Conservation (phyloP, 371 early-diverging fungal genomes). For the Mucor ambiguus region DNA sequence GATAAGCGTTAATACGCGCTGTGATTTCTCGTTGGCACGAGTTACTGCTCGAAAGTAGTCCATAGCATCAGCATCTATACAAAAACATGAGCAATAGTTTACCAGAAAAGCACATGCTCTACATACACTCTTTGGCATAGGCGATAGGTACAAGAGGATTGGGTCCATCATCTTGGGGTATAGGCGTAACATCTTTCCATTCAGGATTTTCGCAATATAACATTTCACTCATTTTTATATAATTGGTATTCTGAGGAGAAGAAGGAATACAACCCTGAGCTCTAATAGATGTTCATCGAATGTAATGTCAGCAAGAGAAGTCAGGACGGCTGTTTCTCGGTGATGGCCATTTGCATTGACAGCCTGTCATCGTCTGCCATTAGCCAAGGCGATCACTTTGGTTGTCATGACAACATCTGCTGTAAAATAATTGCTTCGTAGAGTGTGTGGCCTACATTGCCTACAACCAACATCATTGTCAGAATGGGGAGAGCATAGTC, state of each 20-base stretch:
- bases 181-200: constrained; percentile 85
- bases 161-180: constrained; percentile 88
- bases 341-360: background rate
- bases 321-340: background rate
- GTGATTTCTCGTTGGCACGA: constrained; percentile 67
- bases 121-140: constrained; percentile 79
- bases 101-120: background rate
- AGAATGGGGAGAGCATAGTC: too few relatives aligned
- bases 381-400: background rate
- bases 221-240: constrained; percentile 4
- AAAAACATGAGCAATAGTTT: background rate
- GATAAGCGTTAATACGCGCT: constrained; percentile 83
- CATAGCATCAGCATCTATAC: constrained; percentile 79
- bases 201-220: constrained; percentile 44
- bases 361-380: background rate
- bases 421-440: too few relatives aligned
- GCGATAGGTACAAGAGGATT: constrained; percentile 90
- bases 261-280: background rate
- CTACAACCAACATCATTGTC: too few relatives aligned
- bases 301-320: background rate
- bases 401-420: too few relatives aligned
- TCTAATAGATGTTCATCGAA: background rate
- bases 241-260: background rate
- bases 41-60: constrained; percentile 87
- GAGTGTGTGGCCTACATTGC: too few relatives aligned